Evolutionary conservation across 2,329 filamentous ascomycete species (phyloP), one percentile per base, ranked within the genome.

Genomic region (Boeremia lycopersici): DNA sequence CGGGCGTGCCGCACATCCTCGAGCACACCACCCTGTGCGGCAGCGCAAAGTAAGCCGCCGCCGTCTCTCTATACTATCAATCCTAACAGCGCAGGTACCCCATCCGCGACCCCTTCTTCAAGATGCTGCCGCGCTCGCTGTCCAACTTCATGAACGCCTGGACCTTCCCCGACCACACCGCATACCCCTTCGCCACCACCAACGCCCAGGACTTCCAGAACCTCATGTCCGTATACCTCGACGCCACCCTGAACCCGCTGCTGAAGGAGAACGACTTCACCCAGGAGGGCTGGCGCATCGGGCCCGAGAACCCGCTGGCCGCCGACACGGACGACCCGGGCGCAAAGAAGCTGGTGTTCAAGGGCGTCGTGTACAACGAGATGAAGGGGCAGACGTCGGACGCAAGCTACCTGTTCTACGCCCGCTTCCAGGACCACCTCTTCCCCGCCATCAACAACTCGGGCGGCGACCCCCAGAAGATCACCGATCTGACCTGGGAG

Each of bases 111-210:
- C 95, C 95, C 0, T 99, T 99, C 82, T 99, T 99, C 82, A 99
- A 98, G 84, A 99, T 99, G 95, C 84, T 99, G 25, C 95, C 95
- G 19, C 87, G 95, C 65, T 97, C 95, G 5, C 83, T 99, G n/a
- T 97, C 95, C 61, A 99, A 98, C 77, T 99, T 97, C 73, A 99
- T 99, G 95, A 99, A 99, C 75, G 95, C 95, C 57, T 96, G 98
- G 73, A 99, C 95, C 36, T 92, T 93, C 25, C 89, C 92, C 19
- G 93, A 98, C 70, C 93, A 99, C 74, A 99, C 95, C 10, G 96
- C 91, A 64, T 99, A 99, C 72, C 95, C 95, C 2, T 99, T 99
- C 75, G 93, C 95, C 52, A 99, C 95, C 2, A 99, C 95, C 23
- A 99, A 99, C 69, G 82, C 86, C 17, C 91, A 96, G 74, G 95